Evolutionary conservation across 306 rosid genomes (phyloP).

Genomic region (Casuarina cunninghamiana): DNA sequence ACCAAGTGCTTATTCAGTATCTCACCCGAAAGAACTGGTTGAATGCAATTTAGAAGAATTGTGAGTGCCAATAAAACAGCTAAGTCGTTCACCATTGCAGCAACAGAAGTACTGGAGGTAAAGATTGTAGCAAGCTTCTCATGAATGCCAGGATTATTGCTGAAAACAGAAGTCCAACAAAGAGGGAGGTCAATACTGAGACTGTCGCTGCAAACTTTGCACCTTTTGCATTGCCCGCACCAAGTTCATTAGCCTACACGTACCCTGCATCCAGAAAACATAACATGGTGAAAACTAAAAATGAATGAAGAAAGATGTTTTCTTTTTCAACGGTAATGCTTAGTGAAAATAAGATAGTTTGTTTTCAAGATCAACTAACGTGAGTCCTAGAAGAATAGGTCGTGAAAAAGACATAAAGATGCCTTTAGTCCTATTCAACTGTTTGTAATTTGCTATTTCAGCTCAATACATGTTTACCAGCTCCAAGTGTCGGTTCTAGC

Average conservation of each 20-base stretch:
- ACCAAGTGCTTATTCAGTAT: neutral
- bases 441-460: neutral
- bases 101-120: slow-evolving; percentile 48
- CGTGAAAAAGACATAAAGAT: neutral
- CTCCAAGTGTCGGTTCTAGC: neutral
- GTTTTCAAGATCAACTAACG: neutral
- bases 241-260: slow-evolving; percentile 73
- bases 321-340: neutral
- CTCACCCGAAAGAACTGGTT: slow-evolving; percentile 70
- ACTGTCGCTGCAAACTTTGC: slow-evolving; percentile 66
- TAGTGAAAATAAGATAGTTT: neutral
- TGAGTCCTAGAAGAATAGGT: neutral
- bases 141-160: slow-evolving; percentile 40
- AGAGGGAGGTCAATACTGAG: slow-evolving; percentile 48
- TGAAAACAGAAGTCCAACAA: slow-evolving; percentile 57
- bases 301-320: neutral
- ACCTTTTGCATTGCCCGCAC: slow-evolving; percentile 61
- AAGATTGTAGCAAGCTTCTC: slow-evolving; percentile 65
- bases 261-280: slow-evolving; percentile 41
- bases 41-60: slow-evolving; percentile 63
- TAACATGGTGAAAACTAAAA: neutral
- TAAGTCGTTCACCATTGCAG: slow-evolving; percentile 51
- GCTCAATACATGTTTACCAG: neutral
- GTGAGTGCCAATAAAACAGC: slow-evolving; percentile 57
- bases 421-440: neutral